These are phyloP conservation scores for Hsuehochloa calcarea DNA, from an alignment of 176 grass and related monocot species.

Conservation along the genomic window DNA sequence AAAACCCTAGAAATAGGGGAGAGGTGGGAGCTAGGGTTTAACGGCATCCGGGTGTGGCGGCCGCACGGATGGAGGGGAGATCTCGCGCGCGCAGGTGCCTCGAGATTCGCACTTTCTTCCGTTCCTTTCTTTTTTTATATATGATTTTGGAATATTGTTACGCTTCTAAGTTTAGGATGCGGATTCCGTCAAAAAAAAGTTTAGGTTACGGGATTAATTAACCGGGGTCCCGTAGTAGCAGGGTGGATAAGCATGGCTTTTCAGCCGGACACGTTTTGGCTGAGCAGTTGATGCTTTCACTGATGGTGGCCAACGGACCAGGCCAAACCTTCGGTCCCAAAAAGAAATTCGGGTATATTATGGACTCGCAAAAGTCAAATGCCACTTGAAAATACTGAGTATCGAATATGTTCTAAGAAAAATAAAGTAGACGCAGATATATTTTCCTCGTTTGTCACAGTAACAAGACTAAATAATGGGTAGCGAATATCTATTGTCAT, in stretches of 20 bases:
- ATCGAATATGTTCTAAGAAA: not conserved
- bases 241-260: not conserved
- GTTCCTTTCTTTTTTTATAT: no score
- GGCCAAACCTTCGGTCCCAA: not conserved
- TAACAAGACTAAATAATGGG: no score
- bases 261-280: not conserved
- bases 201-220: no score
- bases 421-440: not conserved
- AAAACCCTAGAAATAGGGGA: constrained; percentile 81
- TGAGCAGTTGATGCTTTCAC: not conserved
- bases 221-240: not conserved
- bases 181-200: no score
- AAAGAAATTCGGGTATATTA: not conserved
- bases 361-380: not conserved
- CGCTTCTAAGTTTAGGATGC: no score
- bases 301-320: not conserved
- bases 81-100: constrained; percentile 14
- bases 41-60: constrained; percentile 46
- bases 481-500: no score
- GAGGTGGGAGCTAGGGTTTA: constrained; percentile 39
- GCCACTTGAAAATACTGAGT: not conserved
- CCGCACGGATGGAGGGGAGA: constrained; percentile 31
- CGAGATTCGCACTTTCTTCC: constrained; percentile 20
- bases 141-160: not conserved
- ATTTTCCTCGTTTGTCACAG: not conserved